phyloP scores from a whole-genome alignment of 495 filamentous ascomycete species.

The Penicillium tannophilum region DNA sequence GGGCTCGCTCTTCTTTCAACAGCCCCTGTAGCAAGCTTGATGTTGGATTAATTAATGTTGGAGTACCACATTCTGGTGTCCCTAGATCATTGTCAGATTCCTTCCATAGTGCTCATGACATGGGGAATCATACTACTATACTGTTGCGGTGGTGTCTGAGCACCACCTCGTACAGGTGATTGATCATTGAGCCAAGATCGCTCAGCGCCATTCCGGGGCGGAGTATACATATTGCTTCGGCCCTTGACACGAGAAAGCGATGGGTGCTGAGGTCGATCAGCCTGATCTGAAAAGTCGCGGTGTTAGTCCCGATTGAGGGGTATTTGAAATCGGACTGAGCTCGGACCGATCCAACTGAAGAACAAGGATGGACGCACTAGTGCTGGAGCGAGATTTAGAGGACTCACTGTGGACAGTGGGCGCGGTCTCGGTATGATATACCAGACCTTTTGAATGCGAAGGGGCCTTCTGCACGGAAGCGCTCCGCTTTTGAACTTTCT shows the following conservation, averaged over 20 bases:
- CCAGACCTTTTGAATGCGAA: constrained; percentile 27
- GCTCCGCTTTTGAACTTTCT: constrained; percentile 31
- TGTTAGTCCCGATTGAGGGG: constrained; percentile 3
- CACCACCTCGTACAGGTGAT: constrained; percentile 25
- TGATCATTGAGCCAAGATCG: constrained; percentile 42
- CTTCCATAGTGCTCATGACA: neutral
- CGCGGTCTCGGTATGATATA: constrained; percentile 33
- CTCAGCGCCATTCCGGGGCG: constrained; percentile 32
- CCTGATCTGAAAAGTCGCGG: constrained; percentile 17
- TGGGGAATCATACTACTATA: constrained; percentile 22
- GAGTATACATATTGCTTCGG: constrained; percentile 40
- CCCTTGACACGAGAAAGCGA: constrained; percentile 44
- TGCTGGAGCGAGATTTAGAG: constrained; percentile 20
- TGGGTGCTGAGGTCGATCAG: constrained; percentile 35
- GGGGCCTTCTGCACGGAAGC: constrained; percentile 24
- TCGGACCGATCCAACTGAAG: neutral
- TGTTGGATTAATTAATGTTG: constrained; percentile 45
- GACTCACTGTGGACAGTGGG: constrained; percentile 21
- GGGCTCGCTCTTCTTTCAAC: constrained; percentile 50
- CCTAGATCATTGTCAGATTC: constrained; percentile 24
- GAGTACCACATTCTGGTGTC: constrained; percentile 31
- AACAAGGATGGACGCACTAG: constrained; percentile 30
- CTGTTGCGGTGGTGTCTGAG: constrained; percentile 26
- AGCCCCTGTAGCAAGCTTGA: constrained; percentile 50
- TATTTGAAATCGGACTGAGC: constrained; percentile 14